Evolutionary conservation across 495 filamentous ascomycete genomes (phyloP).

Genomic region (Xylaria palmicola): DNA sequence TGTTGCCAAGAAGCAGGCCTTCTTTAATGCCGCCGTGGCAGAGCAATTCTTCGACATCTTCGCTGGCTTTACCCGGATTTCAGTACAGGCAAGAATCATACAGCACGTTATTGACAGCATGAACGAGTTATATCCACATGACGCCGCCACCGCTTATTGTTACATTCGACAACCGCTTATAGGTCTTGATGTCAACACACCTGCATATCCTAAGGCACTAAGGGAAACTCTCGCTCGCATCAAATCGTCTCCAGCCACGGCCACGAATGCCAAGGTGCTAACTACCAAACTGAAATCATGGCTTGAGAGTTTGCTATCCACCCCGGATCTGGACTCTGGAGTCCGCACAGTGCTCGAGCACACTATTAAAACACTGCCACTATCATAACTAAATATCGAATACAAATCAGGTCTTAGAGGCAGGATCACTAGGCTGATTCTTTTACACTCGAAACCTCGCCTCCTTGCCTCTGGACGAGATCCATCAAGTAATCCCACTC

Average conservation of each 20-base stretch:
- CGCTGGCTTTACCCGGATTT: slow-evolving; percentile 60
- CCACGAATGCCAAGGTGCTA: slow-evolving; percentile 45
- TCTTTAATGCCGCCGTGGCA: slow-evolving; percentile 60
- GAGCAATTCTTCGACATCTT: slow-evolving; percentile 80
- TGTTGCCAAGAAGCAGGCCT: slow-evolving; percentile 75
- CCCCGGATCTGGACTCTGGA: slow-evolving; percentile 61
- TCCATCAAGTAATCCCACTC: slow-evolving; percentile 82
- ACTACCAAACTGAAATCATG: slow-evolving; percentile 57
- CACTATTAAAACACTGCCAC: slow-evolving; percentile 45
- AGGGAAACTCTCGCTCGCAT: slow-evolving; percentile 62
- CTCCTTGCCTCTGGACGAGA: slow-evolving; percentile 44
- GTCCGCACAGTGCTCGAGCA: slow-evolving; percentile 64
- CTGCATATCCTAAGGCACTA: slow-evolving; percentile 72
- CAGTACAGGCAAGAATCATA: slow-evolving; percentile 66
- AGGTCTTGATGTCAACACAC: slow-evolving; percentile 60
- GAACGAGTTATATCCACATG: slow-evolving; percentile 54
- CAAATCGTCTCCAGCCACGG: slow-evolving; percentile 41
- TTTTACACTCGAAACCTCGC: slow-evolving; percentile 12
- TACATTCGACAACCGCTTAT: slow-evolving; percentile 68
- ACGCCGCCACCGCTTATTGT: slow-evolving; percentile 63
- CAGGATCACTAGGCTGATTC: neutral
- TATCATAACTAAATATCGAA: slow-evolving; percentile 11
- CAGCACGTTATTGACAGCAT: slow-evolving; percentile 71
- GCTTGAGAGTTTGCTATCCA: slow-evolving; percentile 55
- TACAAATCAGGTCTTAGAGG: neutral